A percentile compares a stretch with the other conserved stretches of the same genome.
Conservation (phyloP, 345 rosid species). For the Adansonia digitata region DNA sequence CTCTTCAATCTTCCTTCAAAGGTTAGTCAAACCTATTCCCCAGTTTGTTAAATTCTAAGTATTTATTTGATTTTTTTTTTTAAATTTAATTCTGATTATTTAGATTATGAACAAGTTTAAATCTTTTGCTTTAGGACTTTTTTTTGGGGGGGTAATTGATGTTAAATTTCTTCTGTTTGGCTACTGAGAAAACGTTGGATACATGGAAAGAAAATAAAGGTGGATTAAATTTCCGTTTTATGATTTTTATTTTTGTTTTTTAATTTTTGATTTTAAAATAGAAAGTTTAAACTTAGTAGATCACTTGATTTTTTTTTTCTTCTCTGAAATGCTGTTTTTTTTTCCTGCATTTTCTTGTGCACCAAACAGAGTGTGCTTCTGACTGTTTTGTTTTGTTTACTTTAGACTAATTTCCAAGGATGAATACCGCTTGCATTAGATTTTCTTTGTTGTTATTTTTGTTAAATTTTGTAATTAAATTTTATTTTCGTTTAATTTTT, state of each 20-base stretch:
- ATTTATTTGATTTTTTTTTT: background rate
- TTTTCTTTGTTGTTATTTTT: background rate
- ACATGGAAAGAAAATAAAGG: background rate
- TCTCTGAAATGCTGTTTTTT: slow-evolving; percentile 1
- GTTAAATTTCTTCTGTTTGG: slow-evolving; percentile 32
- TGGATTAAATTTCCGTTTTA: background rate
- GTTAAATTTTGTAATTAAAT: background rate
- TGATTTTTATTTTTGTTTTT: background rate
- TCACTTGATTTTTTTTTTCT: slow-evolving; percentile 7
- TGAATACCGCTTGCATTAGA: background rate
- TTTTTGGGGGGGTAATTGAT: slow-evolving; percentile 1
- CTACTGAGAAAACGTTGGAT: slow-evolving; percentile 38
- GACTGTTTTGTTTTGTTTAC: slow-evolving; percentile 13
- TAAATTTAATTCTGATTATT: background rate
- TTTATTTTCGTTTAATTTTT: background rate
- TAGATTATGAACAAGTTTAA: background rate
- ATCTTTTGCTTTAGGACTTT: slow-evolving; percentile 2
- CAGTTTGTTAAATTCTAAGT: background rate
- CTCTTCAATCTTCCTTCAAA: slow-evolving; percentile 11
- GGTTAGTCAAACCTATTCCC: slow-evolving; percentile 15
- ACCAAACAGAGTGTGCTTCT: slow-evolving; percentile 26
- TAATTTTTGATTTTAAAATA: background rate
- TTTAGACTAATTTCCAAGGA: background rate
- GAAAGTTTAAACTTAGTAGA: slow-evolving; percentile 19
- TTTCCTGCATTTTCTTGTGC: slow-evolving; percentile 23